Base-by-base conservation (phyloP, 805 yeast species). In the Saccharomycopsis synnaedendra region DNA sequence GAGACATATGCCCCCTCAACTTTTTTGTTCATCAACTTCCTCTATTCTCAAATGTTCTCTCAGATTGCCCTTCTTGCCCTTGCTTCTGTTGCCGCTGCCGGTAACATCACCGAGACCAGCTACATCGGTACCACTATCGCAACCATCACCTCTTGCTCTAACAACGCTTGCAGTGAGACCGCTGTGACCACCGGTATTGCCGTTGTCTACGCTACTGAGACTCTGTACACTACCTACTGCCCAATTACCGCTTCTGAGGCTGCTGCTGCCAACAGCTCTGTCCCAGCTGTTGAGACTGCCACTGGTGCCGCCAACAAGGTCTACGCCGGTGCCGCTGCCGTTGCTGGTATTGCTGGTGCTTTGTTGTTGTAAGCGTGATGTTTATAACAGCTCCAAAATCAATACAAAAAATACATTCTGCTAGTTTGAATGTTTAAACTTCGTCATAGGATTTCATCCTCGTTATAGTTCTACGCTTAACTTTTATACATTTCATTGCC, bases 211-310 rank as follows among this genome's bases (percentile, higher is more conserved):
- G 39, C 46, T 38, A 57, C 60, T 42, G 40, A 49, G 33, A 57
- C 60, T 39, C 48, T 46, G 28, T 54, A 54, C 56, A 58, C 60
- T 48, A 58, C 60, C 42, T 57, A 56, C 57, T 57, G 60, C 46
- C 60, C 60, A 53, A 48, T 57, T 34, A 49, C 44, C 3, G 32
- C 42, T 34, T 32, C 44, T 19, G 38, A 32, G 19, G 44, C 44
- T 32, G 30, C 9, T 28, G 11, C 48, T 19, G 19, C 19, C 19
- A 19, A 19, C 40, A n/a, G 43, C 39, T 33, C 52, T 11, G 37
- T 32, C 27, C 52, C 52, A 49, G 32, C 42, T 31, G 44, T 49
- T 40, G 40, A 48, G 9, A 47, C 54, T 35, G 19, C 19, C 19
- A 19, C 19, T 19, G 51, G 51, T 51, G 51, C 49, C 34, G 54